A percentile compares a stretch with the other conserved stretches of the same genome.
These are phyloP conservation scores for Trametes gibbosa DNA, from an alignment of 768 basidiomycete genomes.

Conservation along the genomic window DNA sequence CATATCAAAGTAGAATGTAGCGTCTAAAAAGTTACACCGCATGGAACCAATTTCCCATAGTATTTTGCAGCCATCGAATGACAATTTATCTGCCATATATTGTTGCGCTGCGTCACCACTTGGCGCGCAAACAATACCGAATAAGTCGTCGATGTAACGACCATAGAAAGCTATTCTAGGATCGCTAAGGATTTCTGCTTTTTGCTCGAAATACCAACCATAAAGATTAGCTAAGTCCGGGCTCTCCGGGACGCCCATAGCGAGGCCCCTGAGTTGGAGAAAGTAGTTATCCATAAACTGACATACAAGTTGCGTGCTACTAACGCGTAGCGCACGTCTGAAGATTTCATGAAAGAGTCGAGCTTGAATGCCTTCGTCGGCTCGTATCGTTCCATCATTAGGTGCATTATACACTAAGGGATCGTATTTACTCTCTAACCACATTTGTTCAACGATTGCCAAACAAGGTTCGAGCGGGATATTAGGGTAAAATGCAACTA, in stretches of 20 bases:
- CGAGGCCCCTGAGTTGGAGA: conserved; percentile 21
- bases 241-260: conserved; percentile 23
- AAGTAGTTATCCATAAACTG: conserved; percentile 24
- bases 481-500: conserved; percentile 35
- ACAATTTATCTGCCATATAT: neutral
- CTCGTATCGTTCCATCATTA: neutral
- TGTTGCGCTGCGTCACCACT: neutral
- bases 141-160: conserved; percentile 34
- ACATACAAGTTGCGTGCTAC: neutral
- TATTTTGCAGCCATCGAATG: conserved; percentile 18
- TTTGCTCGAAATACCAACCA: conserved; percentile 25
- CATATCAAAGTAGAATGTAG: conserved; percentile 27
- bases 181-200: conserved; percentile 4
- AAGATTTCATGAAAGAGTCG: neutral
- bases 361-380: neutral
- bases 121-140: conserved; percentile 8
- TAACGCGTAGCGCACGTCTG: neutral
- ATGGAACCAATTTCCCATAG: conserved; percentile 4
- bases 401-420: neutral
- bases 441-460: conserved; percentile 23
- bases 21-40: conserved; percentile 29
- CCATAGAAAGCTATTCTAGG: conserved; percentile 28
- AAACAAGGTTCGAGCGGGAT: conserved; percentile 23
- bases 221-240: conserved; percentile 35
- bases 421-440: conserved; percentile 11